Base-by-base conservation (phyloP, 331 rosid genomes). In the Quercus lobata region DNA sequence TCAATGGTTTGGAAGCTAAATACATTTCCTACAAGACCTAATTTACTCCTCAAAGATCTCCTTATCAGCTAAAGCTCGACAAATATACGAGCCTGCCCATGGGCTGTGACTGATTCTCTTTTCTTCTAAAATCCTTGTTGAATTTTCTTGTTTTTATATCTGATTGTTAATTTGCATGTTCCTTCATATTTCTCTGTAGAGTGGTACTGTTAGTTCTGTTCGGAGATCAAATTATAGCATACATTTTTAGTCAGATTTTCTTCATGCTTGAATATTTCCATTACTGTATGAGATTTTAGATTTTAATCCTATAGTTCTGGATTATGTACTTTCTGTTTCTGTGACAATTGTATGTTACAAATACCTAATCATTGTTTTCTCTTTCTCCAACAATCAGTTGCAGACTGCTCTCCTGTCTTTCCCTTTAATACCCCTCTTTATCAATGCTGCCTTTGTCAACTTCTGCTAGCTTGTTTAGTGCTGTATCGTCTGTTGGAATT, bases 101-200 rank as follows among this genome's bases (percentile, higher is more conserved):
- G 72, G 57, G 76, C 56, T 56, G 49, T 22, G 17, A 44, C 49
- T 70, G 46, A 35, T 21, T 57, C 54, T 52, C 71, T 24, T 72
- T 46, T 29, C 19, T 72, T 73, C 60, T n/a, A 68, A 44, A 55
- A 17, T 22, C 66, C 44, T 4, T 2, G 32, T 72, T 57, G 24
- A 18, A 27, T 34, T 76, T 61, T 7, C 49, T 55, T 46, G 61
- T 29, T 63, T 27, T 15, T 54, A 6, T 49, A 58, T 53, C 56
- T 16, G 72, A 71, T 73, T 80, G 49, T 54, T 58, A 76, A 46
- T 18, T 22, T 41, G 25, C 60, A 25, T 22, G 27, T 34, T 71
- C 78, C 55, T 55, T 53, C 69, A 76, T 22, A 35, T 73, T n/a
- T 80, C 15, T 63, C 44, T 71, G 66, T 78, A 68, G 76, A 83